These are phyloP conservation scores for Cyanidiococcus yangmingshanensis DNA, from an alignment of 23 red algal species.

Conservation along the genomic window DNA sequence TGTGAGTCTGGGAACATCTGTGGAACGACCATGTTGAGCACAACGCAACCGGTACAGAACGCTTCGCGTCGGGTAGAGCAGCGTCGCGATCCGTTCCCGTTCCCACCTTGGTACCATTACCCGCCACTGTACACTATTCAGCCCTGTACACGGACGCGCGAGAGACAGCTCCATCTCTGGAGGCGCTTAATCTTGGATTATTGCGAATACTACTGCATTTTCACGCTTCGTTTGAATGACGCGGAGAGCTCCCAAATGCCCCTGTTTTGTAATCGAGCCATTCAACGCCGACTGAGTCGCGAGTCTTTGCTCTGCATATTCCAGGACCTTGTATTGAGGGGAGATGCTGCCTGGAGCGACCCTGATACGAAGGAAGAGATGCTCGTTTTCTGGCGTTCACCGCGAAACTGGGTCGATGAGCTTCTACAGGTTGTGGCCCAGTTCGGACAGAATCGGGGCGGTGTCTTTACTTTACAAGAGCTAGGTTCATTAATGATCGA, in stretches of 20 bases:
- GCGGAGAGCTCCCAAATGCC: neutral
- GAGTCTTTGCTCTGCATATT: neutral
- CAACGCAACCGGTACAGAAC: no score
- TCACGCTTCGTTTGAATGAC: neutral
- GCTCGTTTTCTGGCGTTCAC: constrained; percentile 11
- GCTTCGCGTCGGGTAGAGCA: no score
- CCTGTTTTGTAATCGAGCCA: constrained; percentile 3
- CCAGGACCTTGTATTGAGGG: neutral
- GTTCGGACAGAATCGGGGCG: neutral
- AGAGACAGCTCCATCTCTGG: constrained; percentile 3
- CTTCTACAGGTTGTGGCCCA: neutral
- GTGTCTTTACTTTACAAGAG: neutral
- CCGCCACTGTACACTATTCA: constrained; percentile 19
- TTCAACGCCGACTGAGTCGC: constrained; percentile 2
- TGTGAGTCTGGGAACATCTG: no score
- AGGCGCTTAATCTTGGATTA: neutral
- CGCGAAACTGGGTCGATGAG: constrained; percentile 3
- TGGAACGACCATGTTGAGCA: no score
- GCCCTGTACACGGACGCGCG: constrained; percentile 11
- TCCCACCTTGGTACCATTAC: constrained; percentile 7
- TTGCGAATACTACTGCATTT: neutral
- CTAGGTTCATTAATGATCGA: neutral
- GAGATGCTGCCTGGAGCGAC: constrained; percentile 5
- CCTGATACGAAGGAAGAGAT: neutral
- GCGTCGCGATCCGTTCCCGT: no score